phyloP scores from a whole-genome alignment of 495 filamentous ascomycete species.

The Xylaria bambusicola region DNA sequence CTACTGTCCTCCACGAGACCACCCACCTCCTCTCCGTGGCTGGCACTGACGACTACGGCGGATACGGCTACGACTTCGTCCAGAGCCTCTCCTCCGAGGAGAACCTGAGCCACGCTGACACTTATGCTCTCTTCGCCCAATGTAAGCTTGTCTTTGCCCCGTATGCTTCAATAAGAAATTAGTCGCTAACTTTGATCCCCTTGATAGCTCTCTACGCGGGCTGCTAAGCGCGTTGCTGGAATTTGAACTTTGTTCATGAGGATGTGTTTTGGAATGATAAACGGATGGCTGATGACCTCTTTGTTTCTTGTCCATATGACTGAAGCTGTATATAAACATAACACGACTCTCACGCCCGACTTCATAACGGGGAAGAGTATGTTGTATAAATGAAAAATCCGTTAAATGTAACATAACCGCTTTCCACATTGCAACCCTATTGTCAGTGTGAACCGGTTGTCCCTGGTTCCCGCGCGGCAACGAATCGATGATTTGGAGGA shows the following conservation, averaged over 20 bases:
- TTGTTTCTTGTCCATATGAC: neutral
- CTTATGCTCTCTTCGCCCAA: conserved; percentile 64
- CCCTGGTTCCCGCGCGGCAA: too few relatives aligned
- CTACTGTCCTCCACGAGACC: conserved; percentile 63
- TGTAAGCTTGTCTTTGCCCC: conserved; percentile 9
- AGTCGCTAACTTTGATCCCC: neutral
- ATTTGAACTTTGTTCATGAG: neutral
- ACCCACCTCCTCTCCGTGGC: conserved; percentile 61
- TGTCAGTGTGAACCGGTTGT: too few relatives aligned
- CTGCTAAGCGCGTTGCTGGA: conserved; percentile 25
- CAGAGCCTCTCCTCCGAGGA: conserved; percentile 42
- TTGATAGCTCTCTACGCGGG: conserved; percentile 30
- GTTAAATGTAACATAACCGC: too few relatives aligned
- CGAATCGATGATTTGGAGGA: too few relatives aligned
- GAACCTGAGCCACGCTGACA: conserved; percentile 63
- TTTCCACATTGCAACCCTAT: too few relatives aligned
- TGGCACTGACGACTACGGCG: conserved; percentile 57
- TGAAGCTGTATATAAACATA: conserved; percentile 7
- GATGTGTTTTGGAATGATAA: neutral
- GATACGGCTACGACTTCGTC: conserved; percentile 59
- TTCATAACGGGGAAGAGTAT: too few relatives aligned
- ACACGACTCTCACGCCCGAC: neutral
- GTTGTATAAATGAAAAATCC: conserved; percentile 3
- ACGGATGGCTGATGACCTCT: neutral
- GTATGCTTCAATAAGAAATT: neutral